Evolutionary conservation across 2,329 filamentous ascomycete species (phyloP).

Genomic region (Sporothrix globosa): DNA sequence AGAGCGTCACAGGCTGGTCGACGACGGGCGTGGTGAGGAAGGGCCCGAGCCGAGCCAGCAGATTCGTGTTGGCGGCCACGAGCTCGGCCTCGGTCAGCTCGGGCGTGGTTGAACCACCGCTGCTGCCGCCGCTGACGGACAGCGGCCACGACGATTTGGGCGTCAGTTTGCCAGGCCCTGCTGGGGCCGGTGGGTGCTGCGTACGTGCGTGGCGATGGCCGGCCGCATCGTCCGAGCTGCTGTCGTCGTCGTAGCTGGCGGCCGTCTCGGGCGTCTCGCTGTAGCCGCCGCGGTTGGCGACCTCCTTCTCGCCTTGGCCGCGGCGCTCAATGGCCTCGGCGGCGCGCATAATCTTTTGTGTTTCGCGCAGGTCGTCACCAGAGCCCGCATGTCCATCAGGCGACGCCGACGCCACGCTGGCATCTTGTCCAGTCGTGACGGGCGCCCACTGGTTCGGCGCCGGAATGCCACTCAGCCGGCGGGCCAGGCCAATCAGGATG

Average conservation of each 20-base stretch:
- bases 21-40: slow-evolving; percentile 86
- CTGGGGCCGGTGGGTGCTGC: background rate
- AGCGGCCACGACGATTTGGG: slow-evolving; percentile 45
- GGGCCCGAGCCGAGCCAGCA: slow-evolving; percentile 84
- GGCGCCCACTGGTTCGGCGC: slow-evolving; percentile 56
- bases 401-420: slow-evolving; percentile 39
- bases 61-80: slow-evolving; percentile 76
- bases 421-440: slow-evolving; percentile 40
- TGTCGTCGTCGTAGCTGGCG: slow-evolving; percentile 46
- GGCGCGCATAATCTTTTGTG: slow-evolving; percentile 71
- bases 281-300: slow-evolving; percentile 72
- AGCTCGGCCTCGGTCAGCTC: slow-evolving; percentile 78
- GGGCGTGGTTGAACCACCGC: background rate
- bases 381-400: slow-evolving; percentile 28
- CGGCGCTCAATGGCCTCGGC: slow-evolving; percentile 74
- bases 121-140: slow-evolving; percentile 3
- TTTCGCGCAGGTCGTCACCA: slow-evolving; percentile 55
- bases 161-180: slow-evolving; percentile 25
- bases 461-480: slow-evolving; percentile 84
- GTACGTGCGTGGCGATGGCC: too few relatives aligned
- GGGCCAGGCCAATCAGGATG: slow-evolving; percentile 80
- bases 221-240: slow-evolving; percentile 46
- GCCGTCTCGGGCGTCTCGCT: slow-evolving; percentile 61
- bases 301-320: slow-evolving; percentile 71
- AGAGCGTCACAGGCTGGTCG: slow-evolving; percentile 79